These are phyloP conservation scores for Dichomitus squalens DNA, from an alignment of 1,284 basidiomycete species.

Conservation along the genomic window DNA sequence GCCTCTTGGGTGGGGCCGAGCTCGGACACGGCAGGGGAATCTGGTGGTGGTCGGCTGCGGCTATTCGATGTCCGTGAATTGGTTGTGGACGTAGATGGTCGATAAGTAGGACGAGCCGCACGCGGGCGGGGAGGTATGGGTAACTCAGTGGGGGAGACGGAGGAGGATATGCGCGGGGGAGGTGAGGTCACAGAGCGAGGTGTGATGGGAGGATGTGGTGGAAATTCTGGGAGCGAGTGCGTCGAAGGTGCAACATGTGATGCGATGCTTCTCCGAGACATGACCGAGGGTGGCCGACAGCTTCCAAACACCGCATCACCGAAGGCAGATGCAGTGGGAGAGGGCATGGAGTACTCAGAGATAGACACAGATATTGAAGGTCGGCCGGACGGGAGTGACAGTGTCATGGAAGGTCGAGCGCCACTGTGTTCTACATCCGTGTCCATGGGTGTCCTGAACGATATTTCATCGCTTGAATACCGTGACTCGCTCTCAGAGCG, in stretches of 20 bases:
- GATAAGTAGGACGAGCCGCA: constrained; percentile 36
- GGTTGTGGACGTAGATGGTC: constrained; percentile 29
- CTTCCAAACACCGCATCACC: constrained; percentile 52
- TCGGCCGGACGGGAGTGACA: constrained; percentile 39
- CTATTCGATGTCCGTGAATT: constrained; percentile 31
- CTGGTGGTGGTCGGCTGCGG: constrained; percentile 21
- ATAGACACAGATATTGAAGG: constrained; percentile 53
- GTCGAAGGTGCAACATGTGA: constrained; percentile 16
- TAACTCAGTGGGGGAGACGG: constrained; percentile 41
- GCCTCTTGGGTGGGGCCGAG: constrained; percentile 13
- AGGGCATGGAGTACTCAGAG: constrained; percentile 58
- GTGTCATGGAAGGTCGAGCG: constrained; percentile 33
- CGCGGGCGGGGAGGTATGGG: constrained; percentile 59
- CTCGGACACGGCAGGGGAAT: constrained; percentile 16
- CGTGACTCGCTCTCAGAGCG: constrained; percentile 30
- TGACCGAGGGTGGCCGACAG: constrained; percentile 36
- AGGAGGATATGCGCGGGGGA: constrained; percentile 52
- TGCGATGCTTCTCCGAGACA: constrained; percentile 35
- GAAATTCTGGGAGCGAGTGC: constrained; percentile 15
- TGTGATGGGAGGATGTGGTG: constrained; percentile 16
- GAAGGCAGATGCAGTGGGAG: constrained; percentile 74
- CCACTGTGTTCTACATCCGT: constrained; percentile 40
- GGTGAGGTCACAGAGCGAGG: constrained; percentile 53
- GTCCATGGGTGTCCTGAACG: constrained; percentile 34
- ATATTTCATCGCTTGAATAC: constrained; percentile 36